Base-by-base conservation (phyloP, 768 basidiomycete genomes). In the Podaxis sp. region DNA sequence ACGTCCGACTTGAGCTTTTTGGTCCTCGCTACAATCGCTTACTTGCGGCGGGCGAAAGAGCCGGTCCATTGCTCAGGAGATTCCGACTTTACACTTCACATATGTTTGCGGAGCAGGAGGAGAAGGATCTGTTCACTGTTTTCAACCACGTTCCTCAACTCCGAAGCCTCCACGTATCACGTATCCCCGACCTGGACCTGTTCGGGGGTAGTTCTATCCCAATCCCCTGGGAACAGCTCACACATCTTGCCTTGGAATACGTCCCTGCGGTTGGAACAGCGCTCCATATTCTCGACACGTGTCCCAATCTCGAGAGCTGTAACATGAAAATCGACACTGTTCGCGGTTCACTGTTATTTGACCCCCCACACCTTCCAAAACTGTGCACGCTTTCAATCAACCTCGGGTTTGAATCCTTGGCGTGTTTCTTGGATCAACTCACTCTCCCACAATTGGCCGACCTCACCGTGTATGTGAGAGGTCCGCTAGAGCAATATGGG, bases 151-250 rank as follows among this genome's bases (percentile, higher is more conserved):
- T 71, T 16, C 73, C 73, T 40, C 62, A 61, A 57, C 71, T 76
- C 28, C 63, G 65, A 38, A 67, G 63, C 50, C 67, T 74, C 21
- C 66, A 70, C 37, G 67, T 76, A 23, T 72, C 73, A 9, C 68
- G 69, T 27, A 70, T 76, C 25, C 73, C 72, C 32, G 68, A 67
- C 53, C 66, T 72, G 16, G 66, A 63, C 56, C 61, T 73, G 35
- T 63, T 66, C 13, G 68, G 66, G 35, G 61, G 67, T 51, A 67
- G 63, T 48, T 59, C 67, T 27, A 63, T 69, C 9, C 62, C 64
- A 28, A 67, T 76, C 25, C 73, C 73, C 16, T 76, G 73, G 73
- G 63, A 56, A 11, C 75, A 75, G 50, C 64, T 76, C 3, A 63
- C 64, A 9, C 60, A 67, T 4, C 62, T 71, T 9, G 65, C 68